Conservation (phyloP, 2,329 filamentous ascomycete genomes). For the Cryphonectria nitschkei region DNA sequence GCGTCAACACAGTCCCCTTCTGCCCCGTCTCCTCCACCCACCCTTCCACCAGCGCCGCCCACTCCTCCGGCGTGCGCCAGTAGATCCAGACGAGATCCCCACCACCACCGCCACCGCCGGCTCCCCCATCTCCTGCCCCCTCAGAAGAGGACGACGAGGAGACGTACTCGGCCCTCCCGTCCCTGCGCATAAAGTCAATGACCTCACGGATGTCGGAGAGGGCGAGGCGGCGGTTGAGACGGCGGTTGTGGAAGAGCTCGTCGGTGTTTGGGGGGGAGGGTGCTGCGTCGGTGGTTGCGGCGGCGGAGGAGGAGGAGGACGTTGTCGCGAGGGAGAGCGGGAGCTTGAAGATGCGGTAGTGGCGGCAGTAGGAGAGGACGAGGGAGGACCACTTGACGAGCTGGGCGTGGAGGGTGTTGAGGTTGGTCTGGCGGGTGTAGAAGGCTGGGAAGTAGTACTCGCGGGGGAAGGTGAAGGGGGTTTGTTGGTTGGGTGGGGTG, state of each 20-base stretch:
- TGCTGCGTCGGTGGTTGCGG: constrained; percentile 35
- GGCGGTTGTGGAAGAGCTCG: constrained; percentile 61
- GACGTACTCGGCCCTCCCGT: constrained; percentile 71
- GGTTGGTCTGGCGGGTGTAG: constrained; percentile 80
- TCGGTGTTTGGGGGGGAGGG: constrained; percentile 39
- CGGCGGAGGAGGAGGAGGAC: constrained; percentile 51
- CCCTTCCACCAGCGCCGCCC: constrained; percentile 75
- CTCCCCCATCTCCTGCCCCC: constrained; percentile 31
- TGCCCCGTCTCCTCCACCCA: constrained; percentile 91
- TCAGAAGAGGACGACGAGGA: background rate
- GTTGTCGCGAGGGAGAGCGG: constrained; percentile 55
- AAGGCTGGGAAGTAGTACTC: constrained; percentile 81
- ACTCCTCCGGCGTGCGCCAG: constrained; percentile 88
- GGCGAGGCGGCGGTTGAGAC: constrained; percentile 55
- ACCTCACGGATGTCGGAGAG: constrained; percentile 60
- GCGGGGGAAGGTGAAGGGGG: constrained; percentile 60
- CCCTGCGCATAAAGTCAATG: constrained; percentile 60
- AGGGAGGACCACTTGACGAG: constrained; percentile 85
- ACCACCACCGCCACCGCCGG: constrained; percentile 39
- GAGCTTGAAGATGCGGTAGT: constrained; percentile 77
- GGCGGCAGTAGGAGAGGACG: constrained; percentile 80
- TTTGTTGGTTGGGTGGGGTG: constrained; percentile 1
- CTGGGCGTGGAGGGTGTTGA: constrained; percentile 73
- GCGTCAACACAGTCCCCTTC: constrained; percentile 83
- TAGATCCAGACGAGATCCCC: constrained; percentile 71